phyloP scores from a whole-genome alignment of 208 protist genomes.

The Acanthamoeba sp. region DNA sequence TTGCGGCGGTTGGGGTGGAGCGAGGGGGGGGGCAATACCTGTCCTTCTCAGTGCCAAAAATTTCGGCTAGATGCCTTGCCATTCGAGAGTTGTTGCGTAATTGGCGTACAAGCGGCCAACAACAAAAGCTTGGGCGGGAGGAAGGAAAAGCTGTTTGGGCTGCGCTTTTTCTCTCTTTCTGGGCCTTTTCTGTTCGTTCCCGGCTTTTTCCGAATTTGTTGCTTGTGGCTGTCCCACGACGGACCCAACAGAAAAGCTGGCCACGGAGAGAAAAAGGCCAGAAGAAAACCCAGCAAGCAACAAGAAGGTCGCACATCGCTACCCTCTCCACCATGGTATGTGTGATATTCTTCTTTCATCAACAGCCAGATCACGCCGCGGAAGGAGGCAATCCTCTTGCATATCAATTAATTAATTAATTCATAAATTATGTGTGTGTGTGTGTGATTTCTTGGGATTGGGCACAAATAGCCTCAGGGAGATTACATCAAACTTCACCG shows the following conservation, averaged over 20 bases:
- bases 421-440: background rate
- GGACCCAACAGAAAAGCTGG: background rate
- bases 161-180: background rate
- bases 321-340: background rate
- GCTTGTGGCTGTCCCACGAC: no score
- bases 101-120: no score
- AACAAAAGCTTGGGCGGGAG: background rate
- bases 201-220: background rate
- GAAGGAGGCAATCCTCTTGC: no score
- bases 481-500: slow-evolving; percentile 99
- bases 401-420: no score
- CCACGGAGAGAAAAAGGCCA: background rate
- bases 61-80: slow-evolving; percentile 52
- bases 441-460: background rate
- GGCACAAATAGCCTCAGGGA: slow-evolving; percentile 95
- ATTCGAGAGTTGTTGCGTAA: background rate
- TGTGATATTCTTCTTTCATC: background rate
- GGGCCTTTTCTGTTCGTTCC: background rate
- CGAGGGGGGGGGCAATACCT: background rate
- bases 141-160: background rate
- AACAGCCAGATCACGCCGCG: no score
- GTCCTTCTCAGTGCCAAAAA: slow-evolving; percentile 54
- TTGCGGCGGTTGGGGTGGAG: background rate
- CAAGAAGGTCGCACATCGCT: background rate
- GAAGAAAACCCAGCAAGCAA: slow-evolving; percentile 22